Evolutionary conservation across 257 asterid genomes (phyloP).

Genomic region (Dorcoceras hygrometricum): DNA sequence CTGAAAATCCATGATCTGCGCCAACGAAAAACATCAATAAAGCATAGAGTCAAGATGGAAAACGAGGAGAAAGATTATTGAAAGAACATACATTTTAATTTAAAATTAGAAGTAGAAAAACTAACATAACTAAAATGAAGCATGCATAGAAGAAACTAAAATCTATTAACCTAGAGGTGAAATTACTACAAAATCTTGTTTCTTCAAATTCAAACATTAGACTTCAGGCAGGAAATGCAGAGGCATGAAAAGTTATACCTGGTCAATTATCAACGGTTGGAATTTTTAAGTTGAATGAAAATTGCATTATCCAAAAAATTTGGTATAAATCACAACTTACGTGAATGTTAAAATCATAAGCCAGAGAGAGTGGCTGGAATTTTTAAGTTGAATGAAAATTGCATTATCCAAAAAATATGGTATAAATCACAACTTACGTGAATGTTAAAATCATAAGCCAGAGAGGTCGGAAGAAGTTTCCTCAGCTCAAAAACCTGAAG

Average conservation of each 20-base stretch:
- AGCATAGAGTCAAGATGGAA: not conserved
- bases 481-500: slow-evolving; percentile 82
- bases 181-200: not conserved
- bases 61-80: not conserved
- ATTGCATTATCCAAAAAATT: not conserved
- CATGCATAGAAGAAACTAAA: not conserved
- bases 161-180: not conserved
- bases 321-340: slow-evolving; percentile 41
- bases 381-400: not conserved
- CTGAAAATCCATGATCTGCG: slow-evolving; percentile 96
- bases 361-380: slow-evolving; percentile 31
- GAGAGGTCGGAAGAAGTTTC: slow-evolving; percentile 86
- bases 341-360: slow-evolving; percentile 85
- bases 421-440: slow-evolving; percentile 53
- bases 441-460: slow-evolving; percentile 80
- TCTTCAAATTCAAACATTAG: not conserved
- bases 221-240: slow-evolving; percentile 1
- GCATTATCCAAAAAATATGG: not conserved
- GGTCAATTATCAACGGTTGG: not conserved
- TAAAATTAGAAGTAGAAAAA: not conserved
- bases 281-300: not conserved
- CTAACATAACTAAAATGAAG: not conserved
- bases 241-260: not conserved
- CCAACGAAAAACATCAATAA: slow-evolving; percentile 12
- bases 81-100: too few species aligned